Base-by-base conservation (phyloP, 176 grass and related monocot genomes). In the Calamus simplicifolius region DNA sequence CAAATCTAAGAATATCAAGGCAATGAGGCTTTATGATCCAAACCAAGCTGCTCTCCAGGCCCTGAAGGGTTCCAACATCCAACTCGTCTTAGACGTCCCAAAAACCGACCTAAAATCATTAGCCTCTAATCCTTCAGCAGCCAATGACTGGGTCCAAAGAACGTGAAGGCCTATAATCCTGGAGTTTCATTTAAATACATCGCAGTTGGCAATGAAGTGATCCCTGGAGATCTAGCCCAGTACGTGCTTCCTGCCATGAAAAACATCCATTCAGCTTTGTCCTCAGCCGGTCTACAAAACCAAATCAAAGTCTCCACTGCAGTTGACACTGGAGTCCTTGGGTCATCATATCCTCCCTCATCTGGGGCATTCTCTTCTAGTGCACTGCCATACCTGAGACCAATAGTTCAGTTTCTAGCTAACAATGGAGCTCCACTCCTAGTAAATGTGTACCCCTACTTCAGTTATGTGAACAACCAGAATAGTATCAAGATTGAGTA, bases 361-460 rank as follows among this genome's bases (percentile, higher is more conserved):
- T 10, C 13, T 4, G 82, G 73, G 0, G 68, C 19, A 16, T 89
- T 87, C 85, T 54, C 52, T 19, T 48, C 69, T 25, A 26, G 16
- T 16, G 56, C 18, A 14, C 5, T 18, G 28, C 2, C 62, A 1
- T 72, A 74, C 77, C 71, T 88, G 49, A 5, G 0, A 0, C 62
- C 73, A 52, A 5, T 94, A 0, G 74, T 76, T 0, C 59, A 70
- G 18, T 89, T 62, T 70, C 54, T 95, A 0, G 76, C 27, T 10
- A 29, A 4, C 27, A 89, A 57, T 0, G 70, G 77, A 19, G 73
- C 85, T 5, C 90, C 90, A 6, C 70, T 95, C 2, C 73, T 95
- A 19, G 69, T 70, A 15, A 95, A 95, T 71, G 68, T 89, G 26
- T 95, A 89, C 70, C 79, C 90, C 0, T 95, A 95, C 74, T 81